These are phyloP conservation scores for Penicillium sp. DNA, from an alignment of 2,329 filamentous ascomycete species.

Conservation along the genomic window DNA sequence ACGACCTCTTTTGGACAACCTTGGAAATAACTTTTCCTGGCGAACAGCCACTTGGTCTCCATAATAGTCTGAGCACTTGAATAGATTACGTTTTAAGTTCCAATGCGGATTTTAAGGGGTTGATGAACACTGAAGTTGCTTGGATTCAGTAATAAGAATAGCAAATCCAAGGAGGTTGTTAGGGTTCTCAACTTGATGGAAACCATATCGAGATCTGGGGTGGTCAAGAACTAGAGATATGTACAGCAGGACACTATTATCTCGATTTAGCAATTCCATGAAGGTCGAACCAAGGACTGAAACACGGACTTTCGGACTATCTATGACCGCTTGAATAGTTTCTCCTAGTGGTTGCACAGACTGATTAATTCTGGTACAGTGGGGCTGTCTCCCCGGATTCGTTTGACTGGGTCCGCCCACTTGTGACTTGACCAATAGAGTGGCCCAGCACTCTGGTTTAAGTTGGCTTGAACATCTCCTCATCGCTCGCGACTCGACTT, in stretches of 20 bases:
- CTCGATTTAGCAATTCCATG: neutral
- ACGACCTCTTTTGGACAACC: too few species aligned
- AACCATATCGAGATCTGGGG: too few species aligned
- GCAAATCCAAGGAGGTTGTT: too few species aligned
- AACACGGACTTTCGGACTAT: neutral
- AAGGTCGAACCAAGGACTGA: neutral
- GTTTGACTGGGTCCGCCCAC: too few species aligned
- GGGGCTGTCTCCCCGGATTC: neutral
- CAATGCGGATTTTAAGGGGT: neutral
- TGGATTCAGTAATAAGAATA: neutral
- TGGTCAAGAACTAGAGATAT: too few species aligned
- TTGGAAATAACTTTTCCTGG: neutral
- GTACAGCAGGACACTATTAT: neutral
- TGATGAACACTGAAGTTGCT: neutral
- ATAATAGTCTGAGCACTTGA: neutral
- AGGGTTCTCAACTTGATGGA: neutral
- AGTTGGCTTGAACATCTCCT: neutral
- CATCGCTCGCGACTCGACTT: neutral
- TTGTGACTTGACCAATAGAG: neutral
- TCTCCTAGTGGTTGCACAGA: neutral
- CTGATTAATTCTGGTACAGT: neutral
- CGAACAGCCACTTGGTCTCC: neutral
- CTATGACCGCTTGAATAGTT: conserved; percentile 1
- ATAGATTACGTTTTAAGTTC: neutral
- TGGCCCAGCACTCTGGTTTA: neutral